These are phyloP conservation scores for Candida sanyaensis DNA, from an alignment of 1,139 yeast species.

Conservation along the genomic window DNA sequence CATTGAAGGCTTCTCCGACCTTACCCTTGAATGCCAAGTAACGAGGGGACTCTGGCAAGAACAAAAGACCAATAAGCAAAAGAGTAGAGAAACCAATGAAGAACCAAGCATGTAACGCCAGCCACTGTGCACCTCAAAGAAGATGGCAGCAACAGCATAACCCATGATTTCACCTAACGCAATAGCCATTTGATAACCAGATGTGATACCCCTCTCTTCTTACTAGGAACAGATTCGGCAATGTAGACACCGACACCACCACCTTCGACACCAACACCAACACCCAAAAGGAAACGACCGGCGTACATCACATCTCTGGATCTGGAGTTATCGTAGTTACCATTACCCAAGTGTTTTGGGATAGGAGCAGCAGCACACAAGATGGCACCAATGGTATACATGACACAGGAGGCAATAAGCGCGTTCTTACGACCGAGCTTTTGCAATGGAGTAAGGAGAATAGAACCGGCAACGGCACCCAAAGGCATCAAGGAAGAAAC, in stretches of 20 bases:
- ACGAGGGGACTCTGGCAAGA: constrained; percentile 54
- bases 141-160: constrained; percentile 57
- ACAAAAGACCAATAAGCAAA: constrained; percentile 47
- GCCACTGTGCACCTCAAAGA: constrained; percentile 51
- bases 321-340: constrained; percentile 25
- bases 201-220: constrained; percentile 61
- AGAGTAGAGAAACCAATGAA: constrained; percentile 57
- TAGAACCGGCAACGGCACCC: constrained; percentile 57
- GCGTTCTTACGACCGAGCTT: constrained; percentile 54
- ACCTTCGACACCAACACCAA: constrained; percentile 63
- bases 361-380: constrained; percentile 47
- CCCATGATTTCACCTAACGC: constrained; percentile 63
- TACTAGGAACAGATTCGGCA: constrained; percentile 61
- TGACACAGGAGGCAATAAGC: constrained; percentile 52
- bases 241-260: constrained; percentile 61
- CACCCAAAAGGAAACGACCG: constrained; percentile 56
- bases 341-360: constrained; percentile 9
- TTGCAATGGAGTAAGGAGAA: constrained; percentile 50
- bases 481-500: constrained; percentile 60
- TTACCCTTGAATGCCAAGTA: constrained; percentile 52
- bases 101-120: constrained; percentile 67
- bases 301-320: constrained; percentile 44
- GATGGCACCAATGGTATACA: constrained; percentile 58
- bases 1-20: constrained; percentile 50
- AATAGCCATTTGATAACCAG: constrained; percentile 57